Evolutionary conservation across 164 flowering plant genomes (phyloP).

Genomic region (Berberis thunbergii): DNA sequence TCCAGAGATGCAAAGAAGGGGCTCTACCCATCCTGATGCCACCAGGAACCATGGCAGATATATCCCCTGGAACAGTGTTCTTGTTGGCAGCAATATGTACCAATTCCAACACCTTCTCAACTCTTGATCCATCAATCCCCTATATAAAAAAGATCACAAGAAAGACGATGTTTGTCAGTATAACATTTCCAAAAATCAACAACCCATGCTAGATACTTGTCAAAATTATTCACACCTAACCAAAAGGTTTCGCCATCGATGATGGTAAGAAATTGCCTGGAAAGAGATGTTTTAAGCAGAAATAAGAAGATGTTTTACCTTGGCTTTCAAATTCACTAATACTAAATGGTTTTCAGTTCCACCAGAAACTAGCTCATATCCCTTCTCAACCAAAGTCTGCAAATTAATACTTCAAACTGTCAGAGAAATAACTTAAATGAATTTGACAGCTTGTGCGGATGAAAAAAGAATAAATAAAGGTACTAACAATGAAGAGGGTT

Average conservation of each 20-base stretch:
- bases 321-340: conserved; percentile 62
- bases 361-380: conserved; percentile 95
- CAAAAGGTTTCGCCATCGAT: no score
- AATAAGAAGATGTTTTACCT: conserved; percentile 22
- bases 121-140: conserved; percentile 99
- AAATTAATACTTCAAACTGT: neutral
- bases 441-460: neutral
- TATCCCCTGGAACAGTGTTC: conserved; percentile 85
- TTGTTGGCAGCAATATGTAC: conserved; percentile 99
- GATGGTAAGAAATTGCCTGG: no score
- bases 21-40: conserved; percentile 95
- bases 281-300: no score
- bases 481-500: no score
- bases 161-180: no score
- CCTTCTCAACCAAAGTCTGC: conserved; percentile 52
- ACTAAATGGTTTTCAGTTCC: conserved; percentile 98
- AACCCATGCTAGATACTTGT: no score
- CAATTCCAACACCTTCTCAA: conserved; percentile 89
- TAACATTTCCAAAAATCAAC: no score
- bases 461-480: neutral
- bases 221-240: no score
- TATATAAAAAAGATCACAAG: conserved; percentile 7
- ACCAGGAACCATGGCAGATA: conserved; percentile 98
- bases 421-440: neutral
- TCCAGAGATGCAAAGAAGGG: neutral